phyloP scores from a whole-genome alignment of 1,139 yeast genomes.

The Insectozyma bohioensis region DNA sequence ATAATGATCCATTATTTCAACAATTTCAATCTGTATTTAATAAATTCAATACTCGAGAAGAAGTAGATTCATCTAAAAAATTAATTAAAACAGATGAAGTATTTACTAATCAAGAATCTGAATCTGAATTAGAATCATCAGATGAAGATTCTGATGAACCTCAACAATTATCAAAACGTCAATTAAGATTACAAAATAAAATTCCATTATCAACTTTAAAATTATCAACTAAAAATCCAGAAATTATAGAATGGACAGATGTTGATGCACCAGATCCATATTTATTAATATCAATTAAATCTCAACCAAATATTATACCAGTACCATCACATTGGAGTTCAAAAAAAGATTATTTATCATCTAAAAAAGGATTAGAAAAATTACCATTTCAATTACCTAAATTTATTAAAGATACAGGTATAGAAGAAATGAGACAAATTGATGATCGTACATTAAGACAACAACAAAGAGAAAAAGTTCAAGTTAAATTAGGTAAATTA shows the following conservation, averaged over 20 bases:
- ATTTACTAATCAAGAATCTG: constrained; percentile 1
- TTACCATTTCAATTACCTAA: constrained; percentile 77
- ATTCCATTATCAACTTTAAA: constrained; percentile 72
- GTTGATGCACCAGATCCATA: constrained; percentile 81
- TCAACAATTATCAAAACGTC: constrained; percentile 33
- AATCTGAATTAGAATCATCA: constrained; percentile 12
- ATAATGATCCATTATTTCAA: constrained; percentile 33
- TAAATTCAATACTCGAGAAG: constrained; percentile 44
- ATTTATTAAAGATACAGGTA: constrained; percentile 80
- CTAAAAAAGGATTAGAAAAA: constrained; percentile 68
- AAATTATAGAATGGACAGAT: constrained; percentile 83
- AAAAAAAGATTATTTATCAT: constrained; percentile 76
- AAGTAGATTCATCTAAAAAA: no score
- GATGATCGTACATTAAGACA: constrained; percentile 63
- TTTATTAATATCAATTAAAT: constrained; percentile 62
- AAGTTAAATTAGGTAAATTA: constrained; percentile 83
- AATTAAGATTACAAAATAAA: constrained; percentile 50
- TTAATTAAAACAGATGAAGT: neutral
- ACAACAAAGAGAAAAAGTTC: constrained; percentile 78
- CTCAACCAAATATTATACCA: constrained; percentile 64
- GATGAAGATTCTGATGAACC: constrained; percentile 8
- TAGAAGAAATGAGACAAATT: constrained; percentile 74
- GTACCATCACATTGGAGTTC: constrained; percentile 87
- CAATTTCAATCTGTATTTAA: constrained; percentile 44
- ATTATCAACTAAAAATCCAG: constrained; percentile 59